Conservation (phyloP, 1,139 yeast genomes). For the Komagataea norvegica region DNA sequence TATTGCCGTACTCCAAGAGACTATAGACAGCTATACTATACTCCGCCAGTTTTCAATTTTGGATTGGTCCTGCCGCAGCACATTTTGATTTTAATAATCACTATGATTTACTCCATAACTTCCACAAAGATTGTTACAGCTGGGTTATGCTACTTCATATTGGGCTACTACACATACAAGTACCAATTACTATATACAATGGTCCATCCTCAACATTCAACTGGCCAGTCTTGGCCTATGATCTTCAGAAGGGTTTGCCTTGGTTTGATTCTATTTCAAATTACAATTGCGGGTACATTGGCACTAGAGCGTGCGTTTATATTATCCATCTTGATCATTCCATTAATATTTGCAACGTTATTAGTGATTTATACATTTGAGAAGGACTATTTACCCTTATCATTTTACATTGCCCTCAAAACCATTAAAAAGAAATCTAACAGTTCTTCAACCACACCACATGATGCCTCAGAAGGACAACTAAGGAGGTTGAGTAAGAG, state of each 20-base stretch:
- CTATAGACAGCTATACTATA: conserved; percentile 45
- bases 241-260: conserved; percentile 53
- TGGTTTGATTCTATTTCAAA: conserved; percentile 55
- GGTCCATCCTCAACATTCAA: conserved; percentile 67
- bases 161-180: conserved; percentile 62
- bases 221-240: conserved; percentile 69
- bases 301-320: conserved; percentile 59
- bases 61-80: conserved; percentile 66
- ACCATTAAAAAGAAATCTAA: conserved; percentile 46
- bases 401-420: conserved; percentile 57
- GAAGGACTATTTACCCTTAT: conserved; percentile 54
- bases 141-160: conserved; percentile 54
- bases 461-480: conserved; percentile 1
- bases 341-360: conserved; percentile 47
- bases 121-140: conserved; percentile 63
- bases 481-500: conserved; percentile 20
- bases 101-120: conserved; percentile 57
- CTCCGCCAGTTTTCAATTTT: conserved; percentile 61
- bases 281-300: conserved; percentile 65
- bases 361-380: conserved; percentile 53
- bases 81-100: conserved; percentile 54
- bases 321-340: conserved; percentile 47
- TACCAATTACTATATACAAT: conserved; percentile 62
- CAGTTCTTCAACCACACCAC: no score
- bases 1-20: conserved; percentile 55